Evolutionary conservation across 202 grass and related monocot genomes (phyloP).

Genomic region (Alloteropsis angusta): DNA sequence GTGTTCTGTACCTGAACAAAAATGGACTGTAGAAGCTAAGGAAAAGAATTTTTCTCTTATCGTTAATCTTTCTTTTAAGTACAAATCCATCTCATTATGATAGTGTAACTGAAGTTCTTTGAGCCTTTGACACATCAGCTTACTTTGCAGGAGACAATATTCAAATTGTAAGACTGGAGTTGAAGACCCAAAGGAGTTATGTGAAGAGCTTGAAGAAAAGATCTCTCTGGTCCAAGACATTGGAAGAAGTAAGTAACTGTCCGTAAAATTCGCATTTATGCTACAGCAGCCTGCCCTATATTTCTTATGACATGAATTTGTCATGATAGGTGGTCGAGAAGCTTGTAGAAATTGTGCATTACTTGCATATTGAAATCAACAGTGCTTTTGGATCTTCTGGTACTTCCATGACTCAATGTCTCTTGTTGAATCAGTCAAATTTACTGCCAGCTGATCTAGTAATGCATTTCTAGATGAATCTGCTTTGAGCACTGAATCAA

Average conservation of each 20-base stretch:
- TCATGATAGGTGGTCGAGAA: conserved; percentile 71
- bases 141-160: conserved; percentile 49
- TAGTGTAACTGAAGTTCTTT: not conserved
- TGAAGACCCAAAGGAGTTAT: conserved; percentile 72
- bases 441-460: not conserved
- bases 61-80: not conserved
- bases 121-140: not conserved
- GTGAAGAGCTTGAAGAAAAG: conserved; percentile 87
- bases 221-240: conserved; percentile 81
- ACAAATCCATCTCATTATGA: not conserved
- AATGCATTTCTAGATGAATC: conserved; percentile 43
- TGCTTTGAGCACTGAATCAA: conserved; percentile 34
- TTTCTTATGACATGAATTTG: conserved; percentile 19
- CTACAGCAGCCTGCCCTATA: not conserved
- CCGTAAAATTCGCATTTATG: conserved; percentile 15
- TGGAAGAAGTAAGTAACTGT: conserved; percentile 60
- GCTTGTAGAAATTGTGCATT: conserved; percentile 71
- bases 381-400: conserved; percentile 44
- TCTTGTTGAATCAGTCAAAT: conserved; percentile 17
- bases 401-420: conserved; percentile 32
- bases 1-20: conserved; percentile 10
- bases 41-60: not conserved
- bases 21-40: not conserved
- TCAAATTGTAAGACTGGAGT: conserved; percentile 57
- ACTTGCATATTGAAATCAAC: conserved; percentile 68